Percentiles rank a stretch among this genome's conserved stretches.
Evolutionary conservation across 2,329 filamentous ascomycete genomes (phyloP).

Genomic region (Epichloe elymi): DNA sequence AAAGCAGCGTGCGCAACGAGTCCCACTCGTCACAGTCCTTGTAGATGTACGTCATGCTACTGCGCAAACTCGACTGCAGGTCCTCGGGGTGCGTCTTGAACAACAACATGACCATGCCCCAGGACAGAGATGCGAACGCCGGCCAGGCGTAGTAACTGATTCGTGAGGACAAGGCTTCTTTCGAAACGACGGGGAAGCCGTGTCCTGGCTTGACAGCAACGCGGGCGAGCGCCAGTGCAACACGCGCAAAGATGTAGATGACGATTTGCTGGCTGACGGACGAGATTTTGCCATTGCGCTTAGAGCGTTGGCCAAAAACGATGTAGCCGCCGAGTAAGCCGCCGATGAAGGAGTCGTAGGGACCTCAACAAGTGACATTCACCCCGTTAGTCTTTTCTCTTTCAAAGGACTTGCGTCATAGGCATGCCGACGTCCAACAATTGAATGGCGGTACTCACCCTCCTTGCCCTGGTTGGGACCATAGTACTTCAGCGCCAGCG

Average conservation of each 20-base stretch:
- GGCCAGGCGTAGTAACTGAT: slow-evolving; percentile 75
- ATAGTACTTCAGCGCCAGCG: slow-evolving; percentile 59
- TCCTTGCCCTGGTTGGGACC: slow-evolving; percentile 47
- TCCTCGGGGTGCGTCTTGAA: slow-evolving; percentile 87
- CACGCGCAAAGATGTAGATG: slow-evolving; percentile 92
- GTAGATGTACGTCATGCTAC: slow-evolving; percentile 97
- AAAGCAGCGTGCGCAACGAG: slow-evolving; percentile 67
- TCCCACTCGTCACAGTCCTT: slow-evolving; percentile 83
- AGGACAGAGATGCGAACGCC: slow-evolving; percentile 78
- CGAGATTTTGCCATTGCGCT: slow-evolving; percentile 54
- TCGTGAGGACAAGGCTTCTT: slow-evolving; percentile 29
- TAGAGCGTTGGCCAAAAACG: slow-evolving; percentile 63
- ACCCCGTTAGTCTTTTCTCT: not conserved
- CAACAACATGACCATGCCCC: slow-evolving; percentile 90
- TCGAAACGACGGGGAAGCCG: slow-evolving; percentile 37
- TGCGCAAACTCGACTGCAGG: slow-evolving; percentile 79
- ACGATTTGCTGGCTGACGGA: slow-evolving; percentile 93
- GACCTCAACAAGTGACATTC: slow-evolving; percentile 27
- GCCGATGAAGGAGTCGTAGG: slow-evolving; percentile 73
- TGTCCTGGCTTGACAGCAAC: slow-evolving; percentile 57
- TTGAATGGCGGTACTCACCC: slow-evolving; percentile 17
- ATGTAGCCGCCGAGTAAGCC: slow-evolving; percentile 83
- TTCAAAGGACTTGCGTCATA: not conserved
- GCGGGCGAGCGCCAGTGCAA: slow-evolving; percentile 71
- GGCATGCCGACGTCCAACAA: not conserved